phyloP scores from a whole-genome alignment of 176 grass and related monocot species.

The Avena atlantica region DNA sequence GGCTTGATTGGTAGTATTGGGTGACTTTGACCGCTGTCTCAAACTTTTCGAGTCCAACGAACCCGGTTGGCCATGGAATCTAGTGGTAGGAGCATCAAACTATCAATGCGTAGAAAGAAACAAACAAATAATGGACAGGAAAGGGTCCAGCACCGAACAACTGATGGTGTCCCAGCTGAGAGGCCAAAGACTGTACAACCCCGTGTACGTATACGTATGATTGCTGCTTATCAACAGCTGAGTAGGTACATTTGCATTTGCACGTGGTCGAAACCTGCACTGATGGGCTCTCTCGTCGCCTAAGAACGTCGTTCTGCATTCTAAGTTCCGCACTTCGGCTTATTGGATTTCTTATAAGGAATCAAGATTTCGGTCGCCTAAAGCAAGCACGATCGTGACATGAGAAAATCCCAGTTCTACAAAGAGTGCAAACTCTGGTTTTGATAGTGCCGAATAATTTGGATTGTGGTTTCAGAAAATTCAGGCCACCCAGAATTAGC shows the following conservation, averaged over 20 bases:
- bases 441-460: too few relatives aligned
- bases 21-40: conserved; percentile 27
- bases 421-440: too few relatives aligned
- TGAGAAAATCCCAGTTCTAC: too few relatives aligned
- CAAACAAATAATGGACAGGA: background rate
- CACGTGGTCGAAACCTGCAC: background rate
- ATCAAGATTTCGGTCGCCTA: too few relatives aligned
- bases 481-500: too few relatives aligned
- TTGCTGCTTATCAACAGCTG: background rate
- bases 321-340: too few relatives aligned
- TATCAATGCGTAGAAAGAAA: background rate
- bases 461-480: too few relatives aligned
- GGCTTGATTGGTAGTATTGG: background rate
- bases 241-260: conserved; percentile 26
- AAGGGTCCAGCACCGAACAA: background rate
- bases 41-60: conserved; percentile 9
- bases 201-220: conserved; percentile 6
- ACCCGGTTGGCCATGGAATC: conserved; percentile 49
- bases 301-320: too few relatives aligned
- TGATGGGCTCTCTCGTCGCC: too few relatives aligned
- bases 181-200: conserved; percentile 15
- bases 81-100: conserved; percentile 10
- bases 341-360: too few relatives aligned
- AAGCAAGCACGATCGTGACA: too few relatives aligned
- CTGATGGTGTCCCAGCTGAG: background rate